Evolutionary conservation across 78 protist species (phyloP).

Genomic region (Protostelium mycophagum): DNA sequence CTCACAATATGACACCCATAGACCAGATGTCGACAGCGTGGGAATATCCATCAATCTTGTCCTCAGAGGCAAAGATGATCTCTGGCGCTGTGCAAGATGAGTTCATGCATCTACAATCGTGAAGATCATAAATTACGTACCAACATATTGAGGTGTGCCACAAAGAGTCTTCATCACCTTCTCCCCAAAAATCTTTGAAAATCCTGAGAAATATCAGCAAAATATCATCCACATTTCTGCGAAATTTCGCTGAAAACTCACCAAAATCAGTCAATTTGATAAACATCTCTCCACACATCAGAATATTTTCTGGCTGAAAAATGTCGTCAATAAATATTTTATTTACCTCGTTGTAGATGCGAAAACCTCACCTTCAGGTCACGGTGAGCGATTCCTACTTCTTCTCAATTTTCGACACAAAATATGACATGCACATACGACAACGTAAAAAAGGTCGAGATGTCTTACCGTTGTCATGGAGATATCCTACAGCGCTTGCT

Average conservation of each 20-base stretch:
- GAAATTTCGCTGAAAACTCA: not conserved
- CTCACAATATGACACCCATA: not conserved
- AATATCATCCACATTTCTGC: too few species aligned
- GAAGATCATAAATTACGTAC: too few species aligned
- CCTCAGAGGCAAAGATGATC: not conserved
- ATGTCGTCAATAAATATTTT: not conserved
- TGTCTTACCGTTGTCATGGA: constrained; percentile 58
- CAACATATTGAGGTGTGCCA: constrained; percentile 58
- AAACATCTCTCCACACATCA: constrained; percentile 53
- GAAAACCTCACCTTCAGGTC: not conserved
- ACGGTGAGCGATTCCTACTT: not conserved
- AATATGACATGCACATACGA: too few species aligned
- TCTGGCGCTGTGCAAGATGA: not conserved
- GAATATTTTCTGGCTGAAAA: constrained; percentile 59
- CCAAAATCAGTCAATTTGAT: constrained; percentile 76
- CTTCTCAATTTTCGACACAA: too few species aligned
- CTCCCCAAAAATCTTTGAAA: not conserved
- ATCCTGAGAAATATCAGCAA: not conserved
- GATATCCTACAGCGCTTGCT: constrained; percentile 45
- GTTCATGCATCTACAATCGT: not conserved
- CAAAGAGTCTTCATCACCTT: constrained; percentile 46
- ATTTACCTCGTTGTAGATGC: not conserved
- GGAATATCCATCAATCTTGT: not conserved
- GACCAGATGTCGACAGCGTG: not conserved
- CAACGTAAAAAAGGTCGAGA: too few species aligned